phyloP scores from a whole-genome alignment of 768 basidiomycete species.

The Tylopilus felleus region DNA sequence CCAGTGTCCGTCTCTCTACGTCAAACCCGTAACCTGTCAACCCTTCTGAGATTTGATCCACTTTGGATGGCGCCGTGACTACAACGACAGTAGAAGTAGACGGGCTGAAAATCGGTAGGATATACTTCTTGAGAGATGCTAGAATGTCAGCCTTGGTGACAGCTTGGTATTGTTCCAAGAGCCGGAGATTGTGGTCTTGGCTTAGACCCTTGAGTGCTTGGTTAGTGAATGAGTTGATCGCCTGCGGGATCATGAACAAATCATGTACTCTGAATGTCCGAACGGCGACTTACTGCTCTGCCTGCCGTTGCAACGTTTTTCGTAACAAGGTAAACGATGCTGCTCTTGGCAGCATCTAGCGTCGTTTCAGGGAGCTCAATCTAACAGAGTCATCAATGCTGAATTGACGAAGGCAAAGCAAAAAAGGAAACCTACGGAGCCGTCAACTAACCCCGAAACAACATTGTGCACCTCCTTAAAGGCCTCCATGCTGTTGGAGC shows the following conservation, averaged over 20 bases:
- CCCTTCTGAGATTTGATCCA: constrained; percentile 62
- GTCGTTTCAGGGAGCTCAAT: constrained; percentile 75
- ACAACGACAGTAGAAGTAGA: constrained; percentile 74
- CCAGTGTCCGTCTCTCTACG: constrained; percentile 68
- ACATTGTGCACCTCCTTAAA: constrained; percentile 79
- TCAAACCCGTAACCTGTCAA: constrained; percentile 70
- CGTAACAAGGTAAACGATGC: constrained; percentile 81
- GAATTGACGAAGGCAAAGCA: background rate
- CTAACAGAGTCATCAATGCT: constrained; percentile 38
- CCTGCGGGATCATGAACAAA: constrained; percentile 42
- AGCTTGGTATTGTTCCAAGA: constrained; percentile 77
- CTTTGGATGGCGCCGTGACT: constrained; percentile 80
- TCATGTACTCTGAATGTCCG: background rate
- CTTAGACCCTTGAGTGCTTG: constrained; percentile 86
- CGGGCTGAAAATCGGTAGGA: constrained; percentile 82
- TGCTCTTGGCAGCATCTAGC: constrained; percentile 89
- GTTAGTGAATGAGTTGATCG: constrained; percentile 79
- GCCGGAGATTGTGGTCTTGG: constrained; percentile 66
- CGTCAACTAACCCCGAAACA: constrained; percentile 75
- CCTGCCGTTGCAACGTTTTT: constrained; percentile 79
- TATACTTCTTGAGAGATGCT: constrained; percentile 61
- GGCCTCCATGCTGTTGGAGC: constrained; percentile 74
- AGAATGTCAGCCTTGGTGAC: constrained; percentile 80
- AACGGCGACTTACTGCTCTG: constrained; percentile 71
- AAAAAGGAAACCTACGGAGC: constrained; percentile 55